Percentiles rank a stretch among this genome's conserved stretches.
These are phyloP conservation scores for Linnemannia zychae DNA, from an alignment of 192 early-diverging fungal genomes.

Conservation along the genomic window DNA sequence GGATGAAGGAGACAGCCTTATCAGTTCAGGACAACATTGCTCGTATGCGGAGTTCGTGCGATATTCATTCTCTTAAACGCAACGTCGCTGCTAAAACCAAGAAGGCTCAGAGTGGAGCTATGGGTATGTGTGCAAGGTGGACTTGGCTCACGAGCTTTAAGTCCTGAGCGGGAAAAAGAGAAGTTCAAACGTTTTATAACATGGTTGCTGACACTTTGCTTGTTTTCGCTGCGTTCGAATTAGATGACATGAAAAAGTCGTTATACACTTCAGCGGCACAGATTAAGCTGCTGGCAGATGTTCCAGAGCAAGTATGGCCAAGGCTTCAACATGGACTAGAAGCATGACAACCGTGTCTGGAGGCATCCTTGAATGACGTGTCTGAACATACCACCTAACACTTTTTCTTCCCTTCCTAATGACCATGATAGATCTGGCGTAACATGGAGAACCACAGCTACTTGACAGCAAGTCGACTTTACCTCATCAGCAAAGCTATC, in stretches of 20 bases:
- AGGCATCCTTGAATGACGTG: background rate
- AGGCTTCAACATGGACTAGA: no score
- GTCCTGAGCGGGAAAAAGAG: background rate
- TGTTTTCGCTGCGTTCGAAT: background rate
- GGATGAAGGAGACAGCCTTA: constrained; percentile 73
- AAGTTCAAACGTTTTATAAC: no score
- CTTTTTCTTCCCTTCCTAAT: background rate
- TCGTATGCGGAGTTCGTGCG: constrained; percentile 69
- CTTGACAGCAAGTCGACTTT: constrained; percentile 78
- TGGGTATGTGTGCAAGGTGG: constrained; percentile 38
- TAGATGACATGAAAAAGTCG: constrained; percentile 69
- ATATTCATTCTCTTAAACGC: constrained; percentile 66
- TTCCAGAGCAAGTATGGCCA: constrained; percentile 90
- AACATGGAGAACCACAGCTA: constrained; percentile 79
- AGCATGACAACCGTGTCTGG: no score
- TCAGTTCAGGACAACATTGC: constrained; percentile 68
- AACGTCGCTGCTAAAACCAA: constrained; percentile 55
- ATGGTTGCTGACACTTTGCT: background rate
- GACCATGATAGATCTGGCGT: constrained; percentile 79
- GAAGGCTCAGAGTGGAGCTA: constrained; percentile 58
- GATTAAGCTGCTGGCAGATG: constrained; percentile 87
- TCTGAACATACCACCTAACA: background rate
- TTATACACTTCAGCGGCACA: constrained; percentile 82
- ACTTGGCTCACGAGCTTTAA: background rate
- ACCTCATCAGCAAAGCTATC: constrained; percentile 76